A percentile compares a stretch with the other conserved stretches of the same genome.
Evolutionary conservation across 148 eudicot genomes (phyloP).

Genomic region (Rhododendron henanense): DNA sequence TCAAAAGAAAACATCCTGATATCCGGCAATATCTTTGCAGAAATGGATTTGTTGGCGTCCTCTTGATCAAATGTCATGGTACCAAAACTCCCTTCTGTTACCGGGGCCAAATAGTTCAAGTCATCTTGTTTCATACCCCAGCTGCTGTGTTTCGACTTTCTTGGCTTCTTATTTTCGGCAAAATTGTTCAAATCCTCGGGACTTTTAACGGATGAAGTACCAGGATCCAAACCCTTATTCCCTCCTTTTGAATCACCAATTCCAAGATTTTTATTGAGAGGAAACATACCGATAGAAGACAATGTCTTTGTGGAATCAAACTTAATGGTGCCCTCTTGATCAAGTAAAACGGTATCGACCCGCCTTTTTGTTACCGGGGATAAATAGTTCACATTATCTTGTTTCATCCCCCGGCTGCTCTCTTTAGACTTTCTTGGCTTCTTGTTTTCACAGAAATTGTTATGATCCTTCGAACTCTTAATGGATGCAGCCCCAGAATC

Average conservation of each 20-base stretch:
- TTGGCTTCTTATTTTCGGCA: constrained; percentile 15
- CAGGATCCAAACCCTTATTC: background rate
- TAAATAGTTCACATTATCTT: constrained; percentile 6
- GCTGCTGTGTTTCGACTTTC: constrained; percentile 16
- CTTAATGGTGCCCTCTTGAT: background rate
- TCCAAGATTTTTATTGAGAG: constrained; percentile 1
- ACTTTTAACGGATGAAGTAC: background rate
- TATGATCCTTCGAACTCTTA: constrained; percentile 9
- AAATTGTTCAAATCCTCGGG: constrained; percentile 6
- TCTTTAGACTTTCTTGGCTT: constrained; percentile 21
- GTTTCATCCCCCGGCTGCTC: constrained; percentile 12
- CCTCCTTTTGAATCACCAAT: background rate
- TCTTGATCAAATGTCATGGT: background rate
- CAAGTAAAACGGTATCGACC: background rate
- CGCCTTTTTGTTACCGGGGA: constrained; percentile 22
- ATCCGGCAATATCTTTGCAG: background rate
- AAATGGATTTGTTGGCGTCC: background rate
- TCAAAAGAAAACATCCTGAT: background rate
- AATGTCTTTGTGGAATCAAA: background rate
- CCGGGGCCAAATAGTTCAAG: constrained; percentile 17
- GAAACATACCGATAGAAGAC: background rate
- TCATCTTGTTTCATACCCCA: constrained; percentile 16
- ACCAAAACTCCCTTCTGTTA: constrained; percentile 14
- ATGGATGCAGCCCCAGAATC: background rate
- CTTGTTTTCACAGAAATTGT: constrained; percentile 10